Conservation (phyloP, 805 yeast genomes). For the Kurtzmaniella cleridarum region DNA sequence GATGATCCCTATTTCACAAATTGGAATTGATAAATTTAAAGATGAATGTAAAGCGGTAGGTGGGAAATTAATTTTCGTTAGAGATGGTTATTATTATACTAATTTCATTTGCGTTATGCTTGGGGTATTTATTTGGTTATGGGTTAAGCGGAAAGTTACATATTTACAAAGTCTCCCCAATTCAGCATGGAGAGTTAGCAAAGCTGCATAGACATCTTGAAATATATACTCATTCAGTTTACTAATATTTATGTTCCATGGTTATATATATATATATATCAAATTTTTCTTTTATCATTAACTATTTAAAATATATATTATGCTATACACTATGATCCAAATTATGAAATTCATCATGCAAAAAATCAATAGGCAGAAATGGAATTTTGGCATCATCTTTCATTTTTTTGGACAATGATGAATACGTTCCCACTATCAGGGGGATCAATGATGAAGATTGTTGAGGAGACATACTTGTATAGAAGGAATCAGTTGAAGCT, state of each 20-base stretch:
- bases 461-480: slow-evolving; percentile 6
- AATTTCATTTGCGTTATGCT: slow-evolving; percentile 64
- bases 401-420: slow-evolving; percentile 32
- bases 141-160: slow-evolving; percentile 58
- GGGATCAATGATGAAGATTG: slow-evolving; percentile 33
- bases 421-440: slow-evolving; percentile 34
- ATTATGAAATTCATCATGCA: slow-evolving; percentile 23
- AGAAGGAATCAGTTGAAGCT: background rate
- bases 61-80: slow-evolving; percentile 49
- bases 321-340: slow-evolving; percentile 5
- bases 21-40: slow-evolving; percentile 33
- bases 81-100: slow-evolving; percentile 83
- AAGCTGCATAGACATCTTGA: background rate
- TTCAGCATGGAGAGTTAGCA: slow-evolving; percentile 62
- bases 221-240: background rate
- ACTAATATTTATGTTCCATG: background rate
- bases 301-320: background rate
- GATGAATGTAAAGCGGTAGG: slow-evolving; percentile 45
- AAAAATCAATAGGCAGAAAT: slow-evolving; percentile 38
- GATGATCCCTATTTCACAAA: slow-evolving; percentile 1
- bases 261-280: background rate
- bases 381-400: slow-evolving; percentile 30
- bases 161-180: slow-evolving; percentile 68
- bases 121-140: slow-evolving; percentile 63
- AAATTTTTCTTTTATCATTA: background rate